These are phyloP conservation scores for Silene conica DNA, from an alignment of 148 eudicot species.

Conservation along the genomic window DNA sequence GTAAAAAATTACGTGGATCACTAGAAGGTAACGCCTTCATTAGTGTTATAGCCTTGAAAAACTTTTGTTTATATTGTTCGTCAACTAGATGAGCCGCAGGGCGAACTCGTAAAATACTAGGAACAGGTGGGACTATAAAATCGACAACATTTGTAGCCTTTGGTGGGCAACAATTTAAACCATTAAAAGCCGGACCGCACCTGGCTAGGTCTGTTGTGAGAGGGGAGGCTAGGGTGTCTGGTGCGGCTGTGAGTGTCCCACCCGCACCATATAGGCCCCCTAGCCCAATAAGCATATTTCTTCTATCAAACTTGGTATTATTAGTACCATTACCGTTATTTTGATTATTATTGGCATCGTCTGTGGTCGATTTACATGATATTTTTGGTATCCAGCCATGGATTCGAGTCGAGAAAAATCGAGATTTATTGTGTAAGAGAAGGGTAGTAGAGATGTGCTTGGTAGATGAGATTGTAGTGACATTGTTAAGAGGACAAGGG, in stretches of 20 bases:
- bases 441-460: not conserved
- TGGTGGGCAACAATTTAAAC: conserved; percentile 69
- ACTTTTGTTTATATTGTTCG: conserved; percentile 41
- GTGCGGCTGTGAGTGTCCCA: conserved; percentile 24
- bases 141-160: conserved; percentile 33
- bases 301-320: conserved; percentile 44
- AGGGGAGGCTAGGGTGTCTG: conserved; percentile 42
- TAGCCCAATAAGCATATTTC: conserved; percentile 60
- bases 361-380: conserved; percentile 20
- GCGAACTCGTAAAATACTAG: conserved; percentile 38
- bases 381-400: not conserved
- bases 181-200: conserved; percentile 47
- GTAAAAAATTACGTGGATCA: conserved; percentile 70
- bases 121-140: conserved; percentile 36
- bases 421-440: conserved; percentile 3
- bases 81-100: conserved; percentile 74
- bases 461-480: not conserved
- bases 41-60: conserved; percentile 49
- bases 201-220: conserved; percentile 36
- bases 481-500: conserved; percentile 1
- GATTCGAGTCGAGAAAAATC: not conserved
- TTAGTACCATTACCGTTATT: not conserved
- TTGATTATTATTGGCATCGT: conserved; percentile 1
- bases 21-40: conserved; percentile 68
- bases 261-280: conserved; percentile 63